A percentile compares a stretch with the other conserved stretches of the same genome.
phyloP scores from a whole-genome alignment of 1,284 basidiomycete species.

The Malassezia furfur region DNA sequence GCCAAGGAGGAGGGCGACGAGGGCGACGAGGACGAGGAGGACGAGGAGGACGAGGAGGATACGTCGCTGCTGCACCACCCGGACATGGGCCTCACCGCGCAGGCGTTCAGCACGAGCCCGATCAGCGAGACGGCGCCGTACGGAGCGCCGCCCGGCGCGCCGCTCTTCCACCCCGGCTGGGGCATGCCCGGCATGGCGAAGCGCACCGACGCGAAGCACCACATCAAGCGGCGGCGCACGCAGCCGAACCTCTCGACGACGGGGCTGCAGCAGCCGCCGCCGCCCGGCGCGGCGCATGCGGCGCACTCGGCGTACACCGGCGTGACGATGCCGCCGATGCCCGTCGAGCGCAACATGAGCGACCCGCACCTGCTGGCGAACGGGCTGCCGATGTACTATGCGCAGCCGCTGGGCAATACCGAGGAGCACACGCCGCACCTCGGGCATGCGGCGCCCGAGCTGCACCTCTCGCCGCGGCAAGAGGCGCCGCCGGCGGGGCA shows the following conservation, averaged over 20 bases:
- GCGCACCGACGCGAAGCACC: background rate
- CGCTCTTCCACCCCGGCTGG: constrained; percentile 16
- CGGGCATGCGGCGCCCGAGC: background rate
- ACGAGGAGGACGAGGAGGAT: constrained; percentile 18
- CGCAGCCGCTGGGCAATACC: background rate
- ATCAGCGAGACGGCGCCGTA: background rate
- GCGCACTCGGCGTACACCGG: background rate
- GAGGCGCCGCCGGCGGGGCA: background rate
- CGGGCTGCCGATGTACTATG: constrained; percentile 2
- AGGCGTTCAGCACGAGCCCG: constrained; percentile 6
- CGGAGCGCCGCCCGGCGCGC: background rate
- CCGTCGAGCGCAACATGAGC: background rate
- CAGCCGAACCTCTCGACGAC: constrained; percentile 11
- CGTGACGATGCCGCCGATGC: background rate
- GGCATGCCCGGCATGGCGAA: background rate
- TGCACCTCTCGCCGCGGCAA: background rate
- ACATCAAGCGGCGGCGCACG: constrained; percentile 15
- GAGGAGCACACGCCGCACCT: background rate
- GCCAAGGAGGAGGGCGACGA: constrained; percentile 11
- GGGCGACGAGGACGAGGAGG: constrained; percentile 18
- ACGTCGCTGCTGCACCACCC: background rate
- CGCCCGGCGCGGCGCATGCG: background rate
- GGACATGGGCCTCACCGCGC: constrained; percentile 8
- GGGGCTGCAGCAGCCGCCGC: background rate
- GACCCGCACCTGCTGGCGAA: background rate